Conservation (phyloP, 2,329 filamentous ascomycete species). For the Aspergillus melleus region DNA sequence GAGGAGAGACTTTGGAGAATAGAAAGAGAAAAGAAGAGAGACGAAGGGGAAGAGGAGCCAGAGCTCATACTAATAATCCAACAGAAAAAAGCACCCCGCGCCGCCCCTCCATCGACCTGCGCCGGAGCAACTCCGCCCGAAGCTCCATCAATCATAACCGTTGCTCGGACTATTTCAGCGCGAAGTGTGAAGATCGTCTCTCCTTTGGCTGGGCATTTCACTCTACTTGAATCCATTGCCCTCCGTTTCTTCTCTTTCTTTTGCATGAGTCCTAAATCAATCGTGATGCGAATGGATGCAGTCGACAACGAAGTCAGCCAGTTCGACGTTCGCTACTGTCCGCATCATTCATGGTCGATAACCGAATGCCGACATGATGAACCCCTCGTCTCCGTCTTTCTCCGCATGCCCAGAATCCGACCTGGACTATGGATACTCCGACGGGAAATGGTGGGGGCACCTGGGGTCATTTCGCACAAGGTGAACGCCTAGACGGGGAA, state of each 20-base stretch:
- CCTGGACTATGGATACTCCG: not conserved
- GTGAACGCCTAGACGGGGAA: not conserved
- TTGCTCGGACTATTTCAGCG: slow-evolving; percentile 4
- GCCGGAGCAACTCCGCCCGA: not conserved
- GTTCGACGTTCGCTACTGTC: not conserved
- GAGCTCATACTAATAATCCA: no score
- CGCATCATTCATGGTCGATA: not conserved
- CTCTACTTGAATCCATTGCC: not conserved
- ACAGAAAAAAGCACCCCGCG: not conserved
- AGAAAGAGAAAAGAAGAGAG: not conserved
- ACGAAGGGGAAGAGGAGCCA: not conserved
- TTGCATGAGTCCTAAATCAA: no score
- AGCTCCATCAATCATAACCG: slow-evolving; percentile 11
- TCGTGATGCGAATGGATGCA: not conserved
- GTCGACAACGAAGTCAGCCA: not conserved
- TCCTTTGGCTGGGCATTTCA: not conserved
- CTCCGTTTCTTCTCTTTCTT: not conserved
- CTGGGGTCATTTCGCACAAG: not conserved
- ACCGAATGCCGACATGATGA: not conserved
- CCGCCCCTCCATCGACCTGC: slow-evolving; percentile 1
- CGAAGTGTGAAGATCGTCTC: not conserved
- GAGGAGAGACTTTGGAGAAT: not conserved
- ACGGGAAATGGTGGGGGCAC: not conserved
- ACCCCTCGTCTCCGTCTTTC: not conserved
- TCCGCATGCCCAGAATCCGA: not conserved